phyloP scores from a whole-genome alignment of 129 eudicot species.

The Scalesia atractyloides region DNA sequence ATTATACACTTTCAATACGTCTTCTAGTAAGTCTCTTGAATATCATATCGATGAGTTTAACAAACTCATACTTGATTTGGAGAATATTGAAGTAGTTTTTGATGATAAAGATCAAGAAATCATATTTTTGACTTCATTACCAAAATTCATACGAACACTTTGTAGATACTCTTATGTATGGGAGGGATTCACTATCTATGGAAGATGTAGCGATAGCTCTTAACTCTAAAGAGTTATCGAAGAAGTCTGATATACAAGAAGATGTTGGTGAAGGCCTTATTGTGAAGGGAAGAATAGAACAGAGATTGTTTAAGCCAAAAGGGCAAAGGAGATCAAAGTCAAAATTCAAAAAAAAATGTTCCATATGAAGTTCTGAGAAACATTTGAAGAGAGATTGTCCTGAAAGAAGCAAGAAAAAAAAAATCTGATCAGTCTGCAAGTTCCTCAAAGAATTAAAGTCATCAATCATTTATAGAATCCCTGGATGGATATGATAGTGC shows the following conservation, averaged over 20 bases:
- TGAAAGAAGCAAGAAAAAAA: not conserved
- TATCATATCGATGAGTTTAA: conserved; percentile 4
- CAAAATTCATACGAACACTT: too few species aligned
- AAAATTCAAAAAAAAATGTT: not conserved
- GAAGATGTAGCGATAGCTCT: not conserved
- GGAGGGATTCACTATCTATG: not conserved
- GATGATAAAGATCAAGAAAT: not conserved
- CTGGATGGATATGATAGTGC: not conserved
- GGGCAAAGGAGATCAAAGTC: not conserved
- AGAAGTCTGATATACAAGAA: too few species aligned
- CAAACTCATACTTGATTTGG: not conserved
- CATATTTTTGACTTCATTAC: not conserved
- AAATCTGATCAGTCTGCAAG: not conserved
- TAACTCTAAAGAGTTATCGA: not conserved
- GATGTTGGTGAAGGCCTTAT: not conserved
- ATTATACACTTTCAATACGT: not conserved
- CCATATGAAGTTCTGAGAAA: not conserved
- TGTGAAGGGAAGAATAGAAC: not conserved
- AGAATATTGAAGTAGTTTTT: not conserved
- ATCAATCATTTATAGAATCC: too few species aligned
- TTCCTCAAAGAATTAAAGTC: not conserved
- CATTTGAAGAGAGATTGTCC: not conserved
- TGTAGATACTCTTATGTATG: conserved; percentile 3
- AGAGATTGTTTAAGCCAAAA: not conserved
- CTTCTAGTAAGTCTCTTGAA: not conserved